Evolutionary conservation across 1,284 basidiomycete species (phyloP), one percentile per base, ranked within the genome.

Genomic region (Austropuccinia psidii): DNA sequence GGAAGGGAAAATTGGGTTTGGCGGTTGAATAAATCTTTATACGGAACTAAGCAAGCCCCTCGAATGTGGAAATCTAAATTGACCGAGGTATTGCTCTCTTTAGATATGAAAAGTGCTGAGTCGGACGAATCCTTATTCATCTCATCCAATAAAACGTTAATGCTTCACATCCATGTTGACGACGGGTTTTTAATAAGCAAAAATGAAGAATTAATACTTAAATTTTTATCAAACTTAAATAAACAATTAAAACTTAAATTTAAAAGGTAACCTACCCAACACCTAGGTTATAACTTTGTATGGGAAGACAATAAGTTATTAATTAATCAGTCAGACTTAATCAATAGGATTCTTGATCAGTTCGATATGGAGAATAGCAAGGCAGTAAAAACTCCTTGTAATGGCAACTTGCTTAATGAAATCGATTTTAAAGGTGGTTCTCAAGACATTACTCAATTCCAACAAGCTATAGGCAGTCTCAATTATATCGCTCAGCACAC

Each of bases 161-260:
- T 49, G 31, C 29, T 64, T 4, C 61, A 64, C 24, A 64, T 64
- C 1, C 43, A 64, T 49, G 61, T 64, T n/a, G 60, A 60, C 17
- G 35, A 60, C 37, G 57, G 60, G 3, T 24, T 62, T 24, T 43
- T 62, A 43, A 13, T 62, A 17, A 37, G 55, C 33, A 21, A 29
- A 5, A 7, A 21, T 55, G 7, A 29, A 6, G 19, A 7, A 31
- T 4, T 15, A 17, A 27, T 55, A 7, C 8, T 55, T 31, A 17
- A 21, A 55, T 29, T 11, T 24, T 21, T 58, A 5, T 4, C 4
- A 9, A 58, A 58, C 5, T 13, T 58, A 19, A 2, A 58, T 19
- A 37, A 58, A 7, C 17, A 6, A 8, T 37, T 37, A n/a, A 58
- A 58, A 37, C 24, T 58, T 5, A 58, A 58, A 58, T 13, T 58